phyloP scores from a whole-genome alignment of 148 eudicot genomes.

The Cornus kousa region DNA sequence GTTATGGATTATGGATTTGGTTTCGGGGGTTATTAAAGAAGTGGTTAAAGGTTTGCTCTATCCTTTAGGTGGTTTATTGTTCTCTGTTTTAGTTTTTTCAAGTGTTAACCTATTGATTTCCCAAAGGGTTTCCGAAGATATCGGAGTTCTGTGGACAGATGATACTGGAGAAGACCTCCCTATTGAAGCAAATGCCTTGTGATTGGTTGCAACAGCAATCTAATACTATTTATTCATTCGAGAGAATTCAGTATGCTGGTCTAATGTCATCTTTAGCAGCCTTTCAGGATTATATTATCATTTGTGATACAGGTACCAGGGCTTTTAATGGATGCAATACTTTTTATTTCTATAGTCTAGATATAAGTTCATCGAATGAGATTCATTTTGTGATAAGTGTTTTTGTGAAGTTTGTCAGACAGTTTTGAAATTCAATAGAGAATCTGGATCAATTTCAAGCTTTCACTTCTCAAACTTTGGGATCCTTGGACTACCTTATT shows the following conservation, averaged over 20 bases:
- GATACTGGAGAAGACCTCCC: constrained; percentile 53
- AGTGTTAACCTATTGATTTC: constrained; percentile 14
- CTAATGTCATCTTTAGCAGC: constrained; percentile 64
- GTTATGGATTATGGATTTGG: constrained; percentile 75
- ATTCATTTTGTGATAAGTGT: constrained; percentile 19
- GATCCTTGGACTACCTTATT: constrained; percentile 74
- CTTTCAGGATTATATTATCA: constrained; percentile 41
- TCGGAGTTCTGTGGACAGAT: constrained; percentile 60
- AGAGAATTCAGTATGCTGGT: constrained; percentile 48
- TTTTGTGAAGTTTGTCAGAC: constrained; percentile 66
- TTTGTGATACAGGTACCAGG: constrained; percentile 76
- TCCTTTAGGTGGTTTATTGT: not conserved
- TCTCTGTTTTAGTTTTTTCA: not conserved
- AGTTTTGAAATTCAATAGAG: constrained; percentile 54
- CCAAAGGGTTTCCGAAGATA: constrained; percentile 55
- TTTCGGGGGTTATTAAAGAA: constrained; percentile 53
- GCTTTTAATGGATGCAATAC: constrained; percentile 1
- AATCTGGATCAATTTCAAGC: constrained; percentile 45
- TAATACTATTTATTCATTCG: constrained; percentile 28
- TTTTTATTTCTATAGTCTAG: constrained; percentile 1
- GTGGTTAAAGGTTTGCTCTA: constrained; percentile 53
- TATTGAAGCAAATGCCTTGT: constrained; percentile 41
- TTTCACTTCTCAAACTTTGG: constrained; percentile 66
- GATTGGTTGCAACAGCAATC: constrained; percentile 50
- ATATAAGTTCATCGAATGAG: not conserved